These are phyloP conservation scores for Asterella californica DNA, from an alignment of 225 moss, liverwort and hornwort genomes.

Conservation along the genomic window DNA sequence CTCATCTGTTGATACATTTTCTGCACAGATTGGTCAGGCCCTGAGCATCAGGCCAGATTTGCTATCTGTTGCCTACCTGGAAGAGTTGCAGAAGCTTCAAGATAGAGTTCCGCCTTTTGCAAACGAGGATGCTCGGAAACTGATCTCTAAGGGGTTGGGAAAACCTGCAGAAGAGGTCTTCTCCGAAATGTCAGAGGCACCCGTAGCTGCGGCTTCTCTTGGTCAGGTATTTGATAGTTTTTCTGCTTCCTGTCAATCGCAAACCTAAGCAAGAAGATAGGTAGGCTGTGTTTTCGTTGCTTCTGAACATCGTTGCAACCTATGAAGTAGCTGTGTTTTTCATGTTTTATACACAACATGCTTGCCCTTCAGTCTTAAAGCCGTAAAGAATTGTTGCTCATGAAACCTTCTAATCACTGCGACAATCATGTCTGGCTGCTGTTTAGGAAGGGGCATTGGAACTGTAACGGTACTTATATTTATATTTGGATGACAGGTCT, in stretches of 20 bases:
- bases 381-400: neutral
- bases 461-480: neutral
- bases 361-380: neutral
- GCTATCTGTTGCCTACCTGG: slow-evolving; percentile 67
- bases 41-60: slow-evolving; percentile 90
- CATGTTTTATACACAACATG: neutral
- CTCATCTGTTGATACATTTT: neutral
- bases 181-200: slow-evolving; percentile 70
- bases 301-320: neutral
- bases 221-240: slow-evolving; percentile 94
- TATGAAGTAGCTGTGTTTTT: neutral
- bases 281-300: neutral
- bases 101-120: slow-evolving; percentile 89
- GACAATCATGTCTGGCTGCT: slow-evolving; percentile 1
- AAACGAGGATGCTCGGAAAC: slow-evolving; percentile 65
- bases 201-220: slow-evolving; percentile 89
- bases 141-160: slow-evolving; percentile 68
- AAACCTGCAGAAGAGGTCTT: slow-evolving; percentile 63
- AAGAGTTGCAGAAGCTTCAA: slow-evolving; percentile 85
- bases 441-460: neutral
- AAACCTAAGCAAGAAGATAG: neutral
- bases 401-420: neutral
- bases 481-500: slow-evolving; percentile 54
- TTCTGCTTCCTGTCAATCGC: neutral
- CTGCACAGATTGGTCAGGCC: slow-evolving; percentile 76